phyloP scores from a whole-genome alignment of 2,329 filamentous ascomycete genomes.

The Herpotrichia juniperi region DNA sequence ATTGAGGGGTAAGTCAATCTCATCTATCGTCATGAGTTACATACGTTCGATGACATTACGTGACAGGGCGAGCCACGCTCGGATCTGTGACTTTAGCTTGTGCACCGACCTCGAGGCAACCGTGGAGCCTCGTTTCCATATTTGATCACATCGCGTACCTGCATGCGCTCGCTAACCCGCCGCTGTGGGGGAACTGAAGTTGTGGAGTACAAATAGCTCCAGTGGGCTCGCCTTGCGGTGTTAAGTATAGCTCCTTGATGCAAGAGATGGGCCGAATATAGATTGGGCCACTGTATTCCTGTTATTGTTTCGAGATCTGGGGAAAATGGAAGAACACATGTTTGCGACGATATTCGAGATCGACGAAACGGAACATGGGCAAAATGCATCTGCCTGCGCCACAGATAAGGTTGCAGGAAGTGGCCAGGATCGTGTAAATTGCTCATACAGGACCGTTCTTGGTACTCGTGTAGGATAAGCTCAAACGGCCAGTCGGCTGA shows the following conservation, averaged over 20 bases:
- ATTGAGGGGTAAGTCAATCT: not conserved
- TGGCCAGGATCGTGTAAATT: not conserved
- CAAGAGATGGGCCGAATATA: not conserved
- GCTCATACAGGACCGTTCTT: not conserved
- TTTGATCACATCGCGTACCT: not conserved
- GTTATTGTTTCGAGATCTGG: not conserved
- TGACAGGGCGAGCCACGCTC: not conserved
- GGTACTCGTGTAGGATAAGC: not conserved
- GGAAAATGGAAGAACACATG: not conserved
- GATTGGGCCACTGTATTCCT: not conserved
- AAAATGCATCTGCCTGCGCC: not conserved
- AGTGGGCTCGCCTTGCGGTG: not conserved
- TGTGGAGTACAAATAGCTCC: not conserved
- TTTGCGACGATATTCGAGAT: not conserved
- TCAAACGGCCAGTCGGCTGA: not conserved
- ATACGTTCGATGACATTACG: not conserved
- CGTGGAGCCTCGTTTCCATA: not conserved
- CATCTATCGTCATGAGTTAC: not conserved
- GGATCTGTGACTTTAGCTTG: not conserved
- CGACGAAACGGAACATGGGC: slow-evolving; percentile 1
- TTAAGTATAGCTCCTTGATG: not conserved
- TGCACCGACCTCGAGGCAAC: not conserved
- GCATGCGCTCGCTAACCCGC: not conserved
- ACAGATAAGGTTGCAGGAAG: not conserved
- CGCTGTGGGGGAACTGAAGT: not conserved